Conservation (phyloP, 345 rosid species). For the Eucalyptus sp. region DNA sequence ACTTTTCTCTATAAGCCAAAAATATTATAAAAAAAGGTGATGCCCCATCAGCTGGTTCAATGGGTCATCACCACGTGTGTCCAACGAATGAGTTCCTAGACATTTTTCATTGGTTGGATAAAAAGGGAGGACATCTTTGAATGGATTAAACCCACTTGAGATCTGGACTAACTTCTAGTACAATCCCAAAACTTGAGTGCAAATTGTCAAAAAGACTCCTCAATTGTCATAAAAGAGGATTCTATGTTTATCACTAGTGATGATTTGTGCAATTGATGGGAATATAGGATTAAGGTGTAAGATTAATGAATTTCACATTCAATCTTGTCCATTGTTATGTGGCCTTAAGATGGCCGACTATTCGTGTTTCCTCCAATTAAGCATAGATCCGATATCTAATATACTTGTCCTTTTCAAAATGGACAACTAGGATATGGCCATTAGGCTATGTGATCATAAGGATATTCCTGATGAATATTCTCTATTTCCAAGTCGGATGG, state of each 20-base stretch:
- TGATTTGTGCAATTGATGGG: neutral
- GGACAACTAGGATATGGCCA: neutral
- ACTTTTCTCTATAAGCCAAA: neutral
- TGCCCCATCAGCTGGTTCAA: neutral
- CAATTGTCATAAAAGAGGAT: neutral
- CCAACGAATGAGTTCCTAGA: neutral
- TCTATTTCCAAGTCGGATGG: neutral
- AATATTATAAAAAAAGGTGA: neutral
- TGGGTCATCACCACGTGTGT: neutral
- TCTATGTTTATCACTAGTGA: neutral
- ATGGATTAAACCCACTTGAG: neutral
- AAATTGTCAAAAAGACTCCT: neutral
- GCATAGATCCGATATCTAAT: neutral
- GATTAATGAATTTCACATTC: neutral
- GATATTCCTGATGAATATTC: neutral
- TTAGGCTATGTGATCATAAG: neutral
- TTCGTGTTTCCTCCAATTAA: neutral
- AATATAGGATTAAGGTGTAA: neutral
- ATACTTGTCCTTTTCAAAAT: neutral
- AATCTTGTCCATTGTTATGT: neutral
- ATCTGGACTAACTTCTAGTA: neutral
- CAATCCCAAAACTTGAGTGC: neutral
- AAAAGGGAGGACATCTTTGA: neutral
- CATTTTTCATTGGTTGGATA: neutral
- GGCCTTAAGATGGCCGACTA: neutral